Evolutionary conservation across 2,329 filamentous ascomycete species (phyloP), one percentile per base, ranked within the genome.

Genomic region (Fusarium continuum): DNA sequence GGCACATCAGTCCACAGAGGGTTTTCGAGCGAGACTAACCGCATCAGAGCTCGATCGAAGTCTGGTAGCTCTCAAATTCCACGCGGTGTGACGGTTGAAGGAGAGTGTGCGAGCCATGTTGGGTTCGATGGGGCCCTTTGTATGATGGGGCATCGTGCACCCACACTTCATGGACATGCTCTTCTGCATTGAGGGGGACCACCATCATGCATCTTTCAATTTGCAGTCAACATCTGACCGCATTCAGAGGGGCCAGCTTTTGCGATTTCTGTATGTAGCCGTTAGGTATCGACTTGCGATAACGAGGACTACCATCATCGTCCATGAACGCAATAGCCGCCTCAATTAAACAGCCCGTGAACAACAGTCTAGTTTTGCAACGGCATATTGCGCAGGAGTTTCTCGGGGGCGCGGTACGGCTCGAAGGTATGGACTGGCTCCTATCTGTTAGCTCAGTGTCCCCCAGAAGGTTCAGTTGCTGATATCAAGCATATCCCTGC

Each of bases 1-100:
- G 64, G 61, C 48, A 61, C 64, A 64, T 71, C 64, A 67, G 64
- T 69, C 68, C 66, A 70, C 64, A 70, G 55, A 48, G 52, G 41
- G 60, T 47, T 49, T 55, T 54, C 55, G 45, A 51, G 50, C 41
- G 59, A 67, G 53, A 55, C 68, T 62, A 70, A 68, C 59, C 44
- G 51, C 57, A 68, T 53, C 56, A 55, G 61, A 59, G 49, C 52
- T 58, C 31, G 40, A 57, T 65, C 51, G 50, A 60, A 49, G 55
- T 44, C 46, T 60, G 50, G 29, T 26, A 52, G 47, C 46, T 63
- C 46, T 66, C 34, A 22, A 48, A 61, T 55, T 55, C 39, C 39
- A 55, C 54, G 57, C 55, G 35, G 53, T 63, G 61, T 68, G 66
- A 60, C 48, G 41, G 46, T 51, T 53, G 40, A 59, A 53, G 52